Evolutionary conservation across 257 asterid species (phyloP), one percentile per base, ranked within the genome.

Genomic region (Solanum phureja): DNA sequence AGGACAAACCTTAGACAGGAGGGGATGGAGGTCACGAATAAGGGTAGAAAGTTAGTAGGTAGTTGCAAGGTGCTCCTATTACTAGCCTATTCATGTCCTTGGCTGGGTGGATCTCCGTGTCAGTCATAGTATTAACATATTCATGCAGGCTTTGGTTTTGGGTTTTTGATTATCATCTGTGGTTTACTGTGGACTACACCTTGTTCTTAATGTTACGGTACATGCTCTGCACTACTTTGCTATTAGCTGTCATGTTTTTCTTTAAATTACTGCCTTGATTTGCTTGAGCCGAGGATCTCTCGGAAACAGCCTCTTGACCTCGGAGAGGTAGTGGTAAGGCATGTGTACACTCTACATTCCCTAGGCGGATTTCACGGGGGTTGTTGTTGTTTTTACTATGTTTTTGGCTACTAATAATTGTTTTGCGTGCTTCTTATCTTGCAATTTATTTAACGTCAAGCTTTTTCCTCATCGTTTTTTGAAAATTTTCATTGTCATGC

Each of bases 401-500:
- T 21, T 81, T 79, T 81, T 46, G 86, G 86, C 24, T 81, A 16
- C 11, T 81, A 46, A 81, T 81, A 35, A 81, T 46, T 46, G 68
- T 49, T 81, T 29, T 18, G 42, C 14, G 3, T 49, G 52, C 38
- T 79, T 27, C 74, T 40, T 27, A 87, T 74, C 83, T 83, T 87
- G 69, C 87, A 83, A 19, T 66, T 79, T 85, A 75, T 86, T 79
- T 56, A 37, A 76, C 60, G 56, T 85, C 87, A 81, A 74, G 33
- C 46, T 38, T 84, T 79, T 79, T 84, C 81, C 88, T 87, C 85
- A 88, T 87, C 73, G 82, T 40, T 34, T 49, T 72, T 40, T 18
- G 86, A 74, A 29, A 35, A 29, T 60, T 76, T 91, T 75, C 38
- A 44, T 34, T 88, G 84, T 86, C 88, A 72, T 90, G 83, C 86